Evolutionary conservation across 345 rosid genomes (phyloP), one percentile per base, ranked within the genome.

Genomic region (Sonneratia caseolaris): DNA sequence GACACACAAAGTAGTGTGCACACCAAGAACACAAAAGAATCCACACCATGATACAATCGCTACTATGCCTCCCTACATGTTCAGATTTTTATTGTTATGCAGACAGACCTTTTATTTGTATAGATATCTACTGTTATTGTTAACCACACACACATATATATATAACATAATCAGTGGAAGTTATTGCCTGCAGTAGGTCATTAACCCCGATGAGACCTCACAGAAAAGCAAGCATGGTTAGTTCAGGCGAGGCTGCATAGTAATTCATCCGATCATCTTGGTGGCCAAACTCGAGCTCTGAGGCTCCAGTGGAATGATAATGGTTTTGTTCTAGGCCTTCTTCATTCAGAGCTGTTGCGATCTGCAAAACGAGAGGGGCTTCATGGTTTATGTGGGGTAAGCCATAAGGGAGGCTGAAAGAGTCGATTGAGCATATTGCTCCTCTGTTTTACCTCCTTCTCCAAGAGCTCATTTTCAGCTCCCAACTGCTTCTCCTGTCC

Each of bases 401-500:
- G 37, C 0, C 12, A 11, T 2, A 13, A 10, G 66, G 38, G 13
- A 10, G 32, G 64, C 27, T 11, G 27, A 35, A 32, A 35, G 5
- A 4, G 7, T 32, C 38, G 66, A 35, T 27, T 27, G 19, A 10
- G 15, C 9, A 10, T 11, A 9, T 27, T 11, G 19, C 19, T 62
- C 1, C 19, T 62, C 38, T 62, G 66, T 35, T 42, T 71, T 75
- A 78, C 78, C 81, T 78, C 57, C 68, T 27, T 53, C 48, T 75
- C 43, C 62, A 68, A 36, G 37, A 1, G 36, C 47, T 61, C 24
- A 5, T 71, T 78, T 61, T 74, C 78, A 45, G n/a, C 61, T 27
- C 35, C 27, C 71, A 66, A 61, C 40, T 74, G 47, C 45, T 73
- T 66, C 21, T 74, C 81, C 81, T 78, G 78, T 40, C 48, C 45